Evolutionary conservation across 2,329 filamentous ascomycete species (phyloP).

Genomic region (Periglandula ipomoeae): DNA sequence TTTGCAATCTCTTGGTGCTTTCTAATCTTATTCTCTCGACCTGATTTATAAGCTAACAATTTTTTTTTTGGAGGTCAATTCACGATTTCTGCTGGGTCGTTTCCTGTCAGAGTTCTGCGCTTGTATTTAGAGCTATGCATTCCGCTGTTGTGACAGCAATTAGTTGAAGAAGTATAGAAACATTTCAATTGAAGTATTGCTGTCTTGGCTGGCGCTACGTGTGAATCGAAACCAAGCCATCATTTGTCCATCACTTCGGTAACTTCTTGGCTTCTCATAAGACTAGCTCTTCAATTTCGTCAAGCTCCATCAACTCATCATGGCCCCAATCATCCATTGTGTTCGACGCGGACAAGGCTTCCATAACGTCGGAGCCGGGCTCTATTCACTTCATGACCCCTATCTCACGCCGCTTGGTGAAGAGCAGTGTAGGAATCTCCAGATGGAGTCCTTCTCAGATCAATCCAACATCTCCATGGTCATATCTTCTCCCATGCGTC

Average conservation of each 20-base stretch:
- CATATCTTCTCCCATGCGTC: neutral
- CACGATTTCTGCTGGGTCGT: too few species aligned
- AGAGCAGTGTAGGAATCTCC: neutral
- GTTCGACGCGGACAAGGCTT: neutral
- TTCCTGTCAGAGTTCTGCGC: too few species aligned
- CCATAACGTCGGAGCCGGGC: neutral
- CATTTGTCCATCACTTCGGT: neutral
- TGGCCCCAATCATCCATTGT: neutral
- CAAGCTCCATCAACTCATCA: neutral
- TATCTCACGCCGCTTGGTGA: neutral
- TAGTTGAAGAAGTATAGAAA: too few species aligned
- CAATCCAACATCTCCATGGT: neutral
- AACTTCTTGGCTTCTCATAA: neutral
- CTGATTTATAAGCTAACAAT: too few species aligned
- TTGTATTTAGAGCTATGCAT: too few species aligned
- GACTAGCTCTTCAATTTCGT: neutral
- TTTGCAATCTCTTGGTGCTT: too few species aligned
- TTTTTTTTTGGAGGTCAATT: too few species aligned
- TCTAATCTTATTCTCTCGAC: too few species aligned
- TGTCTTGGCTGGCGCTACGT: too few species aligned
- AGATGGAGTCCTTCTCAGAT: neutral
- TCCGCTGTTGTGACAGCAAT: too few species aligned
- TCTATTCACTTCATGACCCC: neutral
- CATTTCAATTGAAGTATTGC: too few species aligned
- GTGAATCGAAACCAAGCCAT: neutral